Conservation (phyloP, 768 basidiomycete genomes). For the Lentinula sp. region DNA sequence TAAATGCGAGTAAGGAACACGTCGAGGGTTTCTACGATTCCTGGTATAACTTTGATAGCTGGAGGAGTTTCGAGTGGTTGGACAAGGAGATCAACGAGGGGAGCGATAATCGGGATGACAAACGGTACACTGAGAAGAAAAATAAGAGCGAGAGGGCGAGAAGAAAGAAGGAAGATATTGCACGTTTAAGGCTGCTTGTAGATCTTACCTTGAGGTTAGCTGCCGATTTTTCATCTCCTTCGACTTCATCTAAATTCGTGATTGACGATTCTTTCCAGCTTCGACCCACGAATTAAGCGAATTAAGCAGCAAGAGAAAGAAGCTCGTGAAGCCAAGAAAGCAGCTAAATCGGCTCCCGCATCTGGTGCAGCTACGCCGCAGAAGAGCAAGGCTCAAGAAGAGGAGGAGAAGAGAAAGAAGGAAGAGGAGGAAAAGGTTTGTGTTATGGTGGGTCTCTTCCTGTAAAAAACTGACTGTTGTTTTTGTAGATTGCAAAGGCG, state of each 20-base stretch:
- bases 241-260: background rate
- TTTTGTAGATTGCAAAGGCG: constrained; percentile 30
- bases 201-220: constrained; percentile 66
- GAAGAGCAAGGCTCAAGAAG: constrained; percentile 63
- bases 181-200: constrained; percentile 80
- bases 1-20: constrained; percentile 67
- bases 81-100: constrained; percentile 99
- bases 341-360: constrained; percentile 32
- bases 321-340: constrained; percentile 88
- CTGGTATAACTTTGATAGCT: constrained; percentile 99
- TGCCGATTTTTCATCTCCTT: background rate
- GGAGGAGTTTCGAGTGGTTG: constrained; percentile 95
- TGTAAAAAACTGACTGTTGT: background rate
- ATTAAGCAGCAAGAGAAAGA: constrained; percentile 97
- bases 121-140: constrained; percentile 99
- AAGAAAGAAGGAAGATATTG: constrained; percentile 95
- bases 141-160: constrained; percentile 96
- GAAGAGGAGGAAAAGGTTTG: constrained; percentile 81
- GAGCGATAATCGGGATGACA: constrained; percentile 95
- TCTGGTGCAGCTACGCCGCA: constrained; percentile 41
- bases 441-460: background rate
- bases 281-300: constrained; percentile 94
- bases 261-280: constrained; percentile 17
- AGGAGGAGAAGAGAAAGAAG: constrained; percentile 72
- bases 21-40: constrained; percentile 97